phyloP scores from a whole-genome alignment of 1,284 basidiomycete genomes.

The Coniferiporia sulphurascens region DNA sequence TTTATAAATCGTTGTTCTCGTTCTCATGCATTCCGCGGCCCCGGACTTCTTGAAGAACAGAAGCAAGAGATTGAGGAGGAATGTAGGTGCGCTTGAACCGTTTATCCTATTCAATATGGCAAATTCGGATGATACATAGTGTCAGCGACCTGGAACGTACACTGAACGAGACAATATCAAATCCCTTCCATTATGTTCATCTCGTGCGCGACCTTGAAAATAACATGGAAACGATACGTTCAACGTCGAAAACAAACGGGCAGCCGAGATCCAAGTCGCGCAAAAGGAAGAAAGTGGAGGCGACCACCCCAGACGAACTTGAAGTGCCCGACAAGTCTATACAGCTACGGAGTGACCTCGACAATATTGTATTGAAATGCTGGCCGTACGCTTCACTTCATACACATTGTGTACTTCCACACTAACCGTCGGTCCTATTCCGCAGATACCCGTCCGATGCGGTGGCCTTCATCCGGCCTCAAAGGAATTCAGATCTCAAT shows the following conservation, averaged over 20 bases:
- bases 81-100: constrained; percentile 17
- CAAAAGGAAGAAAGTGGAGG: constrained; percentile 35
- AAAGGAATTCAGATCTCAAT: constrained; percentile 63
- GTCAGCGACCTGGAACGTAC: constrained; percentile 47
- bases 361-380: constrained; percentile 44
- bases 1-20: constrained; percentile 10
- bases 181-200: constrained; percentile 54
- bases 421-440: constrained; percentile 8
- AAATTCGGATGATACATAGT: constrained; percentile 31
- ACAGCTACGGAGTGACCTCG: constrained; percentile 44
- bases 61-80: constrained; percentile 11
- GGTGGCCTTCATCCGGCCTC: constrained; percentile 55
- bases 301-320: constrained; percentile 35
- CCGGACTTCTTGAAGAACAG: not conserved
- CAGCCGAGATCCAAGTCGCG: constrained; percentile 4
- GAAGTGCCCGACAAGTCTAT: constrained; percentile 39
- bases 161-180: constrained; percentile 44
- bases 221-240: constrained; percentile 41
- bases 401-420: not conserved
- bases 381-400: constrained; percentile 46
- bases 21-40: not conserved
- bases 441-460: constrained; percentile 48
- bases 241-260: constrained; percentile 34
- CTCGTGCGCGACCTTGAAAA: constrained; percentile 50
- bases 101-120: not conserved